Evolutionary conservation across 1,284 basidiomycete species (phyloP).

Genomic region (Ustilago sp.): DNA sequence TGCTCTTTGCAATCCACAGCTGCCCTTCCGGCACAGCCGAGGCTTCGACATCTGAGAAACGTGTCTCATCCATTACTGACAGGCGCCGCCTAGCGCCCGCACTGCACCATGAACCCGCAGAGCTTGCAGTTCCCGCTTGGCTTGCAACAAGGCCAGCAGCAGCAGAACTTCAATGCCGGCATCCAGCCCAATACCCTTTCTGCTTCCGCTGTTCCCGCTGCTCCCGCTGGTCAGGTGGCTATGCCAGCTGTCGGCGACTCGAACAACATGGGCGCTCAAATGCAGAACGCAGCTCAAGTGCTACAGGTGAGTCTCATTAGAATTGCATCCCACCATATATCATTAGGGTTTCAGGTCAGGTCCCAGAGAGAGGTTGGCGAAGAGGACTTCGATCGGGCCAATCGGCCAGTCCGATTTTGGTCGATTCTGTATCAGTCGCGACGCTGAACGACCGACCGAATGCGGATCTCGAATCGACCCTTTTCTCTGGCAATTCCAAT

Average conservation of each 20-base stretch:
- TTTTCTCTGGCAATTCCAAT: constrained; percentile 1
- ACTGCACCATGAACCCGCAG: constrained; percentile 24
- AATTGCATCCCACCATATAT: neutral
- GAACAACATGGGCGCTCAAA: constrained; percentile 14
- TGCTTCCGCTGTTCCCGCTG: neutral
- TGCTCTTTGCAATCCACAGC: neutral
- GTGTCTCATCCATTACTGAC: neutral
- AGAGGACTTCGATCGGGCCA: constrained; percentile 4
- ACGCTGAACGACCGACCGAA: constrained; percentile 2
- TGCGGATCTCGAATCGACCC: neutral
- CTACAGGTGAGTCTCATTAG: constrained; percentile 33
- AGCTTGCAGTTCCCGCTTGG: constrained; percentile 24
- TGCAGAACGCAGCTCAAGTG: constrained; percentile 39
- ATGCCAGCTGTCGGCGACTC: constrained; percentile 18
- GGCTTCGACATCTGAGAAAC: neutral
- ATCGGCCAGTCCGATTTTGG: neutral
- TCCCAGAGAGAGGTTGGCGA: neutral
- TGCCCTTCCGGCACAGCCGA: neutral
- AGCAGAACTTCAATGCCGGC: constrained; percentile 19
- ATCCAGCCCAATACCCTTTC: constrained; percentile 12
- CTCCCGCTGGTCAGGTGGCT: constrained; percentile 13
- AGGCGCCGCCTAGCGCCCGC: neutral
- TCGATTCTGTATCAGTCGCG: neutral
- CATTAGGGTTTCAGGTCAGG: constrained; percentile 2
- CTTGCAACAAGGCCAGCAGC: constrained; percentile 20